These are phyloP conservation scores for Nigrospora oryzae DNA, from an alignment of 2,329 filamentous ascomycete species.

Conservation along the genomic window DNA sequence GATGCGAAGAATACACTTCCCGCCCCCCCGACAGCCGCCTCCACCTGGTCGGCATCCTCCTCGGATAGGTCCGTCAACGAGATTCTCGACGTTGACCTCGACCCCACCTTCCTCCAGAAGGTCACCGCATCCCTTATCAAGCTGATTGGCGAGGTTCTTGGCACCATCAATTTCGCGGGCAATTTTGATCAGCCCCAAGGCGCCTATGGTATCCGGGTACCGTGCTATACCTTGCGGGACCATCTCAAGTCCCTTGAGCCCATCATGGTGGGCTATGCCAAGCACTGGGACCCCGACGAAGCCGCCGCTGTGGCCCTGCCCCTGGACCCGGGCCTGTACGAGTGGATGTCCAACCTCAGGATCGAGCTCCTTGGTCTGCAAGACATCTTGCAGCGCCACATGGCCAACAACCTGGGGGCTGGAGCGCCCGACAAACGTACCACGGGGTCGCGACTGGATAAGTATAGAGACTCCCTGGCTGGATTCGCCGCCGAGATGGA, in stretches of 20 bases:
- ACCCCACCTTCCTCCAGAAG: constrained; percentile 3
- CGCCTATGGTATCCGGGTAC: not conserved
- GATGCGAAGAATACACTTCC: not conserved
- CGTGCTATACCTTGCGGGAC: constrained; percentile 4
- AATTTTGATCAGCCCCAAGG: not conserved
- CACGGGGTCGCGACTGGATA: not conserved
- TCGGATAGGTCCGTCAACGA: not conserved
- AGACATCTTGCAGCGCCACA: constrained; percentile 2
- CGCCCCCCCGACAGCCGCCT: too few species aligned
- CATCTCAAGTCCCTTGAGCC: constrained; percentile 9
- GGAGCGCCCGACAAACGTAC: too few species aligned
- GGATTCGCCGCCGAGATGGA: constrained; percentile 9
- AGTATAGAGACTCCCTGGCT: constrained; percentile 2
- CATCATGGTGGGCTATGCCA: constrained; percentile 12
- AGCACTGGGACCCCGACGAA: constrained; percentile 5
- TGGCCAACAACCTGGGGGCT: not conserved
- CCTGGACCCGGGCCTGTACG: constrained; percentile 11
- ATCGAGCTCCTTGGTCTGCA: constrained; percentile 8
- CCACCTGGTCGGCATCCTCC: not conserved
- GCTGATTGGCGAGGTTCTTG: constrained; percentile 6
- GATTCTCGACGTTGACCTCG: constrained; percentile 2
- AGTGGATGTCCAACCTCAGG: constrained; percentile 12
- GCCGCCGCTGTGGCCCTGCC: constrained; percentile 5
- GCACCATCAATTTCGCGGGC: not conserved
- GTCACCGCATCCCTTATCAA: constrained; percentile 3